A percentile compares a stretch with the other conserved stretches of the same genome.
phyloP scores from a whole-genome alignment of 176 grass and related monocot genomes.

The Musa itinerans region DNA sequence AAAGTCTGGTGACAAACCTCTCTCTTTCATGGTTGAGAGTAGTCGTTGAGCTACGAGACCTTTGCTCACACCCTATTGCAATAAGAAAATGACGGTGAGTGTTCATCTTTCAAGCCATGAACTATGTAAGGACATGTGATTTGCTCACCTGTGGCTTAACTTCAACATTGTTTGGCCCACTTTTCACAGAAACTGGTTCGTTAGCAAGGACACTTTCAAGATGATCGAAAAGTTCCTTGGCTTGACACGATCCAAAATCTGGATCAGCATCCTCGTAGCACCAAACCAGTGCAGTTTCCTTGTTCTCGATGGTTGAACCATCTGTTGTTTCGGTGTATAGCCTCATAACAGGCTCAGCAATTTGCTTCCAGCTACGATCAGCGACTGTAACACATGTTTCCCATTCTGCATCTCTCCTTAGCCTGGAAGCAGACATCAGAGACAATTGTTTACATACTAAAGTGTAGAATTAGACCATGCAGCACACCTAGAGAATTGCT shows the following conservation, averaged over 20 bases:
- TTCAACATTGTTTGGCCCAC: slow-evolving; percentile 58
- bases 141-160: slow-evolving; percentile 81
- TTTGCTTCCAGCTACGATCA: slow-evolving; percentile 89
- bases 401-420: slow-evolving; percentile 63
- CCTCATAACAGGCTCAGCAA: slow-evolving; percentile 81
- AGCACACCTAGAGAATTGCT: not conserved
- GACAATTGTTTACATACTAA: not conserved
- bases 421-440: slow-evolving; percentile 27
- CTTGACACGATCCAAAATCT: slow-evolving; percentile 91
- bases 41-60: slow-evolving; percentile 54
- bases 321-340: slow-evolving; percentile 86
- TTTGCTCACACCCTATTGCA: slow-evolving; percentile 65
- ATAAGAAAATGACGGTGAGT: not conserved
- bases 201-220: slow-evolving; percentile 77
- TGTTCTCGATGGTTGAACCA: slow-evolving; percentile 72
- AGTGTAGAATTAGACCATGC: not conserved
- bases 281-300: slow-evolving; percentile 82
- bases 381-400: slow-evolving; percentile 33
- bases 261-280: slow-evolving; percentile 76
- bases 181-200: slow-evolving; percentile 81
- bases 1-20: slow-evolving; percentile 44
- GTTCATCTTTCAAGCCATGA: not conserved
- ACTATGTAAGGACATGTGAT: not conserved
- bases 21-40: slow-evolving; percentile 42
- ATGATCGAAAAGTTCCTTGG: slow-evolving; percentile 85